Conservation (phyloP, 345 rosid genomes). For the Pistacia atlantica region DNA sequence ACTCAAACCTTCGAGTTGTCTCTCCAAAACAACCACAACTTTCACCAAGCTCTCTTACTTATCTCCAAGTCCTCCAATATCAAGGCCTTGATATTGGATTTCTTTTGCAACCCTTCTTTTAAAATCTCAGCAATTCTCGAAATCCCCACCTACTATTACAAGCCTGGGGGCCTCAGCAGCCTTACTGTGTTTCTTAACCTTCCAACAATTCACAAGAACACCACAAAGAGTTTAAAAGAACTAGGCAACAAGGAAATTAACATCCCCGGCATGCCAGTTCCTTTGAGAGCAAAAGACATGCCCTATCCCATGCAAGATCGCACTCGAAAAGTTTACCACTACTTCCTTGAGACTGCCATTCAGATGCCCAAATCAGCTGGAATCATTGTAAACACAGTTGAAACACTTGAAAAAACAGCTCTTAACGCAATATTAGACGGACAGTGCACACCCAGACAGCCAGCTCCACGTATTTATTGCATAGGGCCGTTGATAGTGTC, state of each 20-base stretch:
- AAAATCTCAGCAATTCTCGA: conserved; percentile 10
- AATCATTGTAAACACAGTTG: conserved; percentile 29
- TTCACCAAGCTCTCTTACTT: conserved; percentile 14
- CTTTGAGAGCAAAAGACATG: conserved; percentile 19
- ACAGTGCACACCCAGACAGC: background rate
- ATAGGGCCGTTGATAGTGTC: conserved; percentile 16
- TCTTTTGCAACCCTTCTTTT: conserved; percentile 25
- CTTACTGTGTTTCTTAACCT: conserved; percentile 17
- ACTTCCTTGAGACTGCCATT: background rate
- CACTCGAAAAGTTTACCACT: conserved; percentile 5
- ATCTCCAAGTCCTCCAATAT: conserved; percentile 5
- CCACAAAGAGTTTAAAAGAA: conserved; percentile 15
- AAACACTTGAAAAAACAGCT: conserved; percentile 16
- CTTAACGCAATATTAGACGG: conserved; percentile 13
- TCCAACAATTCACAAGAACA: conserved; percentile 4
- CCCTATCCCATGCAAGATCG: conserved; percentile 12
- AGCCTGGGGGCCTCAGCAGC: conserved; percentile 16
- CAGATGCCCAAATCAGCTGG: conserved; percentile 20
- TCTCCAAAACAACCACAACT: conserved; percentile 15
- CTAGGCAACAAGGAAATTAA: background rate
- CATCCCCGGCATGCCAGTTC: conserved; percentile 16
- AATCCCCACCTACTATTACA: conserved; percentile 29
- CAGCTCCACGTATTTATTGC: conserved; percentile 18
- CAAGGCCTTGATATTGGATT: background rate
- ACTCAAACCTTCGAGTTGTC: background rate